phyloP scores from a whole-genome alignment of 2,329 filamentous ascomycete genomes.

The Pseudocercospora pini-densiflorae region DNA sequence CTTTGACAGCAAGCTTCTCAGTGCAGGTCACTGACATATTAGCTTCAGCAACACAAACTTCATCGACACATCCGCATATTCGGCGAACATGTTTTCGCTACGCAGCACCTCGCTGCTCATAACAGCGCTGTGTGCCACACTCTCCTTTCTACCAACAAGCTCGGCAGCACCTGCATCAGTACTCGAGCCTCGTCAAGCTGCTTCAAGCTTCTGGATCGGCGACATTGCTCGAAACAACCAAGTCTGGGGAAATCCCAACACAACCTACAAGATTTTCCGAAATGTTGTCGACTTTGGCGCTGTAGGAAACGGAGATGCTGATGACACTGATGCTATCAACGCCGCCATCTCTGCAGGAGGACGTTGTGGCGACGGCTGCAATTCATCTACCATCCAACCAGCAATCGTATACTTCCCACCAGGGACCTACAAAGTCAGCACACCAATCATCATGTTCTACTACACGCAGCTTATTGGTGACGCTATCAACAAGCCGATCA shows the following conservation, averaged over 20 bases:
- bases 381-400: slow-evolving; percentile 81
- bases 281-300: slow-evolving; percentile 52
- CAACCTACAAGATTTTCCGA: slow-evolving; percentile 65
- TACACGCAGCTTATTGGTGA: slow-evolving; percentile 94
- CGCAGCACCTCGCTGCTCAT: slow-evolving; percentile 34
- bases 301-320: slow-evolving; percentile 66
- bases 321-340: slow-evolving; percentile 92
- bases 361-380: slow-evolving; percentile 80
- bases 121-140: slow-evolving; percentile 36
- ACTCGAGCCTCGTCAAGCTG: slow-evolving; percentile 6
- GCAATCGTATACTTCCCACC: slow-evolving; percentile 91
- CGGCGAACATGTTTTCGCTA: slow-evolving; percentile 31
- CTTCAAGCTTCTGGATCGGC: slow-evolving; percentile 30
- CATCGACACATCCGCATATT: not conserved
- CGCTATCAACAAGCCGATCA: slow-evolving; percentile 72
- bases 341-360: slow-evolving; percentile 64
- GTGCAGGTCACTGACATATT: slow-evolving; percentile 31
- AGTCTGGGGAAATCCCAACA: slow-evolving; percentile 63
- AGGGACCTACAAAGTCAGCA: slow-evolving; percentile 81
- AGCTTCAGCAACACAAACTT: slow-evolving; percentile 6
- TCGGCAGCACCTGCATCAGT: slow-evolving; percentile 23
- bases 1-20: slow-evolving; percentile 14
- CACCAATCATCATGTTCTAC: slow-evolving; percentile 82
- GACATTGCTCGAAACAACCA: slow-evolving; percentile 51
- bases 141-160: slow-evolving; percentile 26